Percentiles rank a stretch among this genome's conserved stretches.
Evolutionary conservation across 495 filamentous ascomycete genomes (phyloP).

Genomic region (Xylaria venustula): DNA sequence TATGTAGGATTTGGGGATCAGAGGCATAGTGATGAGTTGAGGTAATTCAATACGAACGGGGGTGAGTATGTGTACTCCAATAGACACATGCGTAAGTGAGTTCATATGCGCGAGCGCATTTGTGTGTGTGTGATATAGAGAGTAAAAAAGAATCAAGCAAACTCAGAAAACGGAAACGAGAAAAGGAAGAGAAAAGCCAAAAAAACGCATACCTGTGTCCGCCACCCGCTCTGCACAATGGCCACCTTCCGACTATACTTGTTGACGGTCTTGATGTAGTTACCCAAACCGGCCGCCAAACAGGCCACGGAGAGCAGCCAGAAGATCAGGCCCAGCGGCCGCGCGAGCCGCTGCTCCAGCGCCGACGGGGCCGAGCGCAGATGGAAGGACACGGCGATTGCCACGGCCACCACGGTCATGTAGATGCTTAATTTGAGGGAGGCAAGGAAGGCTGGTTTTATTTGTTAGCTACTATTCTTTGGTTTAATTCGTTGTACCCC

Average conservation of each 20-base stretch:
- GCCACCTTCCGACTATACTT: conserved; percentile 76
- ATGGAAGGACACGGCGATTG: conserved; percentile 92
- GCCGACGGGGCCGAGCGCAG: conserved; percentile 68
- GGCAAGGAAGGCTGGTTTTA: conserved; percentile 71
- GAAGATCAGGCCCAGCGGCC: conserved; percentile 85
- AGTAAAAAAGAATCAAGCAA: too few relatives aligned
- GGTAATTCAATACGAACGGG: too few relatives aligned
- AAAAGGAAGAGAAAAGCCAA: too few relatives aligned
- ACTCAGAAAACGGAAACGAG: too few relatives aligned
- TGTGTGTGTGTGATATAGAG: too few relatives aligned
- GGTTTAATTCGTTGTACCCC: not conserved
- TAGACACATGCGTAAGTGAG: too few relatives aligned
- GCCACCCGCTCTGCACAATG: conserved; percentile 91
- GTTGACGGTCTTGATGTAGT: conserved; percentile 85
- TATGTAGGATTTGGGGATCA: too few relatives aligned
- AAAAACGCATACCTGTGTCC: conserved; percentile 70
- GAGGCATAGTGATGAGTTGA: too few relatives aligned
- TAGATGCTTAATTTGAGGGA: conserved; percentile 91
- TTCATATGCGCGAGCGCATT: too few relatives aligned
- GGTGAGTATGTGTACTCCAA: too few relatives aligned
- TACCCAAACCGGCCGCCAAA: conserved; percentile 72
- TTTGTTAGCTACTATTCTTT: not conserved
- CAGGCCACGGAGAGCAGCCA: conserved; percentile 78
- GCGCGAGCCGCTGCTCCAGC: conserved; percentile 70
- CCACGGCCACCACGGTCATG: conserved; percentile 83